phyloP scores from a whole-genome alignment of 805 yeast species.

The Jamesozyma spencerorum region DNA sequence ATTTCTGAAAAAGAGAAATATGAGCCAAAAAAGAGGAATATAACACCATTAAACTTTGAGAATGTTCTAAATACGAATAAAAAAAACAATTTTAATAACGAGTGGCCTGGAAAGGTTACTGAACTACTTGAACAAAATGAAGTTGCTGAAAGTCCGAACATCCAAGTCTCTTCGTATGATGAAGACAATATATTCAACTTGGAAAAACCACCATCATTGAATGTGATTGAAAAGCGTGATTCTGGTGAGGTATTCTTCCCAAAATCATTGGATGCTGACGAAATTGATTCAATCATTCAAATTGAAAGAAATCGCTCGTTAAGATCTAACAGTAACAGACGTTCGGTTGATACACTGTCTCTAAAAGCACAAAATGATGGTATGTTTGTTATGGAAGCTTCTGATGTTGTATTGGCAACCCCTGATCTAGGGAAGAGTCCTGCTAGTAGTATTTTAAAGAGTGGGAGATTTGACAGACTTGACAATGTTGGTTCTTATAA shows the following conservation, averaged over 20 bases:
- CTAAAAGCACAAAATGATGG: constrained; percentile 38
- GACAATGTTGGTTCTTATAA: neutral
- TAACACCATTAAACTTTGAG: constrained; percentile 25
- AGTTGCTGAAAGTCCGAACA: neutral
- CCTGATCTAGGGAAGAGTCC: constrained; percentile 34
- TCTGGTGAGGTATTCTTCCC: constrained; percentile 62
- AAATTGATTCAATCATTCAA: constrained; percentile 65
- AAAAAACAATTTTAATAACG: neutral
- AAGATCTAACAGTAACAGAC: constrained; percentile 32
- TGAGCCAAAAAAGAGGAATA: constrained; percentile 11
- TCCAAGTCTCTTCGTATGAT: neutral
- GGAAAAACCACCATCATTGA: neutral
- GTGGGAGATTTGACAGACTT: constrained; percentile 21
- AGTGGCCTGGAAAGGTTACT: neutral
- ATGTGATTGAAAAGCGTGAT: constrained; percentile 19
- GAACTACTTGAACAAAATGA: neutral
- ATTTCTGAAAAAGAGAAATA: neutral
- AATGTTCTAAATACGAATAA: constrained; percentile 4
- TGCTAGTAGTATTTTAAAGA: constrained; percentile 30
- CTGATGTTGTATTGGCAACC: constrained; percentile 23
- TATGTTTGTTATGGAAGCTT: constrained; percentile 36
- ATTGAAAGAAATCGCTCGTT: constrained; percentile 61
- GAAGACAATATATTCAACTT: neutral
- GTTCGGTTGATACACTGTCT: constrained; percentile 29
- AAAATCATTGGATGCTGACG: constrained; percentile 52